phyloP scores from a whole-genome alignment of 495 filamentous ascomycete genomes.

The Aspergillus affinis region DNA sequence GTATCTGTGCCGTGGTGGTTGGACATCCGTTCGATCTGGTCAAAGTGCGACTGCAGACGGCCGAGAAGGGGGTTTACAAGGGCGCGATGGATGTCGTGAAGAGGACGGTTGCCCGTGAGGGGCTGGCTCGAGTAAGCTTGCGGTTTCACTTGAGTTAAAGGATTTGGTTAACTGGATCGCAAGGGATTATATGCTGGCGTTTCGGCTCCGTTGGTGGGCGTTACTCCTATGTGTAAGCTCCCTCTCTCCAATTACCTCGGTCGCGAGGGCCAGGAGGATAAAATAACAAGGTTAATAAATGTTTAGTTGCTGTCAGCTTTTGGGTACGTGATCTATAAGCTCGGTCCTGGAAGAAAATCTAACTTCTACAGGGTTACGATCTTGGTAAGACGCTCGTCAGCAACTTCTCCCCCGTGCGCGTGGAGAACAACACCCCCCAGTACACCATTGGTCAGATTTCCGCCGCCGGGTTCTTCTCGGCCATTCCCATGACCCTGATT shows the following conservation, averaged over 20 bases:
- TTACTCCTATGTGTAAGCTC: slow-evolving; percentile 96
- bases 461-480: slow-evolving; percentile 93
- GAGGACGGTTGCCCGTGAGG: slow-evolving; percentile 85
- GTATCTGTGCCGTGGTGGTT: slow-evolving; percentile 87
- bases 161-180: slow-evolving; percentile 11
- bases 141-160: background rate
- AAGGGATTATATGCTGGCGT: slow-evolving; percentile 96
- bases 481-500: slow-evolving; percentile 96
- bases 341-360: slow-evolving; percentile 17
- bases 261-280: too few relatives aligned
- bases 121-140: slow-evolving; percentile 58
- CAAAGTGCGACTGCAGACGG: slow-evolving; percentile 95
- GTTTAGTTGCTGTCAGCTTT: slow-evolving; percentile 91
- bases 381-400: slow-evolving; percentile 86
- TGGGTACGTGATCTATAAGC: slow-evolving; percentile 50
- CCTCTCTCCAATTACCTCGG: too few relatives aligned
- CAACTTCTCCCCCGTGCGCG: slow-evolving; percentile 58
- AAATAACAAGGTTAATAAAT: background rate
- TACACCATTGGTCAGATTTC: slow-evolving; percentile 86
- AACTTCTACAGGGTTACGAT: slow-evolving; percentile 70
- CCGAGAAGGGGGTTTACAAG: slow-evolving; percentile 88
- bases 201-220: slow-evolving; percentile 87
- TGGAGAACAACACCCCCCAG: slow-evolving; percentile 59
- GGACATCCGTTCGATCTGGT: slow-evolving; percentile 98
- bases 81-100: slow-evolving; percentile 88